Percentiles rank a stretch among this genome's conserved stretches.
These are phyloP conservation scores for Entomortierella beljakovae DNA, from an alignment of 192 early-diverging fungal species.

Conservation along the genomic window DNA sequence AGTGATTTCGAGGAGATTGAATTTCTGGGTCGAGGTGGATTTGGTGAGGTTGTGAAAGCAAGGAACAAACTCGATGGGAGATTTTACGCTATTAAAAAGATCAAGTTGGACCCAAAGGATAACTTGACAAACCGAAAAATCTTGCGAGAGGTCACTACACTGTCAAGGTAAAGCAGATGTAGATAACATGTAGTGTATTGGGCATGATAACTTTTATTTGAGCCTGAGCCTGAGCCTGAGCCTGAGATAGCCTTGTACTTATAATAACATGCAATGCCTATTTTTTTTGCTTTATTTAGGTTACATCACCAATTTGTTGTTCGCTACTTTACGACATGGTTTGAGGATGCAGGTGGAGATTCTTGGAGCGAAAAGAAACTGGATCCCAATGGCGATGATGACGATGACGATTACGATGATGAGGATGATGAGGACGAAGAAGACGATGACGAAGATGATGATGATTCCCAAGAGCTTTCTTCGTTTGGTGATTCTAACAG, in stretches of 20 bases:
- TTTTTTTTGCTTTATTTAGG: conserved; percentile 1
- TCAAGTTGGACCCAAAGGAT: conserved; percentile 83
- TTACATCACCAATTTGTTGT: conserved; percentile 93
- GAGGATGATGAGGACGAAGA: conserved; percentile 25
- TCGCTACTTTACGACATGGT: conserved; percentile 91
- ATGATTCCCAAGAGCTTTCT: conserved; percentile 11
- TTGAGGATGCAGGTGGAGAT: conserved; percentile 71
- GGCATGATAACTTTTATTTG: neutral
- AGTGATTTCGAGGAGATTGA: conserved; percentile 84
- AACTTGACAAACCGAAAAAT: conserved; percentile 85
- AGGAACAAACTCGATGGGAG: conserved; percentile 84
- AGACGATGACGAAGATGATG: conserved; percentile 32
- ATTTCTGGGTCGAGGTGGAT: conserved; percentile 85
- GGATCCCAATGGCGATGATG: conserved; percentile 51
- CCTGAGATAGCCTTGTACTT: too few species aligned
- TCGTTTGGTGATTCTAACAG: conserved; percentile 16
- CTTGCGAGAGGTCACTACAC: conserved; percentile 89
- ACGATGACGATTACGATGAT: conserved; percentile 34
- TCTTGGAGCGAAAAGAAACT: conserved; percentile 24
- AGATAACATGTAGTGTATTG: too few species aligned
- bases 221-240: too few species aligned
- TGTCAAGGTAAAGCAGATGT: conserved; percentile 82
- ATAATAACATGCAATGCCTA: neutral
- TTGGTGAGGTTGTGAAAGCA: conserved; percentile 96
- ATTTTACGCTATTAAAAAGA: conserved; percentile 95